A percentile compares a stretch with the other conserved stretches of the same genome.
phyloP scores from a whole-genome alignment of 75 land plant species.

The Picea glauca region DNA sequence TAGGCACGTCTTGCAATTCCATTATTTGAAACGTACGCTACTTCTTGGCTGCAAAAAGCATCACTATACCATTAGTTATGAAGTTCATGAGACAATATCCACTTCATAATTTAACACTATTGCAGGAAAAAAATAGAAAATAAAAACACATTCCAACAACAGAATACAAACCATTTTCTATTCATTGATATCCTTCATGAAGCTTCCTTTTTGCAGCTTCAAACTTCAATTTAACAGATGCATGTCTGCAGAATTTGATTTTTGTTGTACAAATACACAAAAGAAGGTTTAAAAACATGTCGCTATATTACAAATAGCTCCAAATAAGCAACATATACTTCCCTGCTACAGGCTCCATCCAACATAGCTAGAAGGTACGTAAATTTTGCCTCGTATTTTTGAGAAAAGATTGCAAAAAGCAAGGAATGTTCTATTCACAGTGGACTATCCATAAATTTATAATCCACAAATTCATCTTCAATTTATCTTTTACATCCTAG shows the following conservation, averaged over 20 bases:
- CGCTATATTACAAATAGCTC: neutral
- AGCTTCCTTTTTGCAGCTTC: conserved; percentile 80
- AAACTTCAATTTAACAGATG: conserved; percentile 31
- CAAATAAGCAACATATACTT: neutral
- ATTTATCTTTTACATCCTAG: neutral
- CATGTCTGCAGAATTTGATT: conserved; percentile 22
- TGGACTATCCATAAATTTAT: neutral
- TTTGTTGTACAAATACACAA: conserved; percentile 15
- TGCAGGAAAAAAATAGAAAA: neutral
- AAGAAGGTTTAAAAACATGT: neutral
- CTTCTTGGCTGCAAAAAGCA: conserved; percentile 68
- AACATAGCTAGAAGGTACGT: too few species aligned
- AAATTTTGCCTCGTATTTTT: neutral
- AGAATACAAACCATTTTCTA: conserved; percentile 58
- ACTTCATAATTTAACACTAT: neutral
- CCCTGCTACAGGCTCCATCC: neutral
- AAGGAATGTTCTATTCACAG: neutral
- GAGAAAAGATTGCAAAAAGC: neutral
- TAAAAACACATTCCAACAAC: neutral
- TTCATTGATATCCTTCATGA: conserved; percentile 78
- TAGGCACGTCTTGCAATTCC: conserved; percentile 73
- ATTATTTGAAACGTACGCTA: conserved; percentile 81
- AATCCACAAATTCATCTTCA: neutral
- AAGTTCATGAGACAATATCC: neutral
- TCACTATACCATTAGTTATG: neutral